Evolutionary conservation across 2,329 filamentous ascomycete species (phyloP), one percentile per base, ranked within the genome.

Genomic region (Scedosporium minutisporum): DNA sequence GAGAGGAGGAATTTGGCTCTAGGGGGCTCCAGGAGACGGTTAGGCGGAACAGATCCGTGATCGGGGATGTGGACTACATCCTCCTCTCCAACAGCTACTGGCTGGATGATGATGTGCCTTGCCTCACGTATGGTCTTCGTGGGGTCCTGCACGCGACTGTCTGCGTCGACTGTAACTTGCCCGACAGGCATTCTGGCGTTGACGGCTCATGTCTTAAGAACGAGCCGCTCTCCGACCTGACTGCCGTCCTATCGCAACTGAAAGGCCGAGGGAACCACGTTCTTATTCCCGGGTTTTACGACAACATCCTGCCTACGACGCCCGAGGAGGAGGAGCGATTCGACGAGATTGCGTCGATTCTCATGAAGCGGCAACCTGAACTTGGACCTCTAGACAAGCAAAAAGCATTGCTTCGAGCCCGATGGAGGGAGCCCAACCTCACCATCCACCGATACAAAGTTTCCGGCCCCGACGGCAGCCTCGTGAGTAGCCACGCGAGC

Each of bases 41-140:
- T 16, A 84, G 82, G 67, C 83, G 85, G 65, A 86, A 95, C 74
- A 96, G 96, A 73, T 81, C 87, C 14, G 81, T 91, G 25, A 96
- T 99, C 68, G 95, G 95, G 1, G 81, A 90, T 9, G 87, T 99
- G 2, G 93, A 99, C 74, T 97, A 95, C 80, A 95, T 99, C 62
- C 78, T 99, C 38, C 79, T 99, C 44, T 93, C 95, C 23, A 99
- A 99, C 78, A 97, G 93, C 75, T 99, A 99, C 78, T 99, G 95
- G 95, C 82, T 99, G 1, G 92, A 97, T 71, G 93, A 99, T 70
- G 89, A 96, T 67, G 92, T 96, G 2, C 95, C 95, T 0, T 99
- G 95, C 72, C 77, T 99, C 63, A 99, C 95, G 0, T 99, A 99
- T 65, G 95, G 95, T 1, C 82, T 97, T 6, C 86, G 95, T 58